Percentiles rank a stretch among this genome's conserved stretches.
Evolutionary conservation across 768 basidiomycete genomes (phyloP).

Genomic region (Boletus rubescentipes): DNA sequence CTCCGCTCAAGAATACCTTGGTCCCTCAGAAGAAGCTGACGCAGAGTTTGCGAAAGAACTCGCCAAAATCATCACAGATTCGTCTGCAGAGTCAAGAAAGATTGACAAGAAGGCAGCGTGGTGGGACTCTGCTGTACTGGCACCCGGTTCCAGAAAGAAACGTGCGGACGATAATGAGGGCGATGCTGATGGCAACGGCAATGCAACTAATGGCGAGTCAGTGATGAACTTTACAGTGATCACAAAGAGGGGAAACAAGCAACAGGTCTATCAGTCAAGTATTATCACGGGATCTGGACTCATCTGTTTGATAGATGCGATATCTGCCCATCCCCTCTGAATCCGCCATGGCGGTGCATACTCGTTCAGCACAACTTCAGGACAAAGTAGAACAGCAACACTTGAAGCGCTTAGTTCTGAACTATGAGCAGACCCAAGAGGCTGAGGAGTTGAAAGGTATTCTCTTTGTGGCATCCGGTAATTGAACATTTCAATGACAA

Average conservation of each 20-base stretch:
- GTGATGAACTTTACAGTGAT: constrained; percentile 93
- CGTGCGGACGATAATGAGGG: constrained; percentile 59
- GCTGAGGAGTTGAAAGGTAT: constrained; percentile 77
- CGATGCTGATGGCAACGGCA: constrained; percentile 42
- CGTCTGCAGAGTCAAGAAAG: constrained; percentile 76
- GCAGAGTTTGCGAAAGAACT: constrained; percentile 95
- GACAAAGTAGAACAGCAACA: constrained; percentile 97
- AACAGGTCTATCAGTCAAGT: constrained; percentile 55
- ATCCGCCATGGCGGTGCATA: constrained; percentile 88
- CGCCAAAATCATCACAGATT: constrained; percentile 91
- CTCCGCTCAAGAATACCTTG: constrained; percentile 69
- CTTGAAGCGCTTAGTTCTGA: constrained; percentile 89
- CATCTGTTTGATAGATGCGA: constrained; percentile 54
- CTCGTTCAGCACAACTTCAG: constrained; percentile 86
- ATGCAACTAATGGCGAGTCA: constrained; percentile 26
- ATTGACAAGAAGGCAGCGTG: constrained; percentile 88
- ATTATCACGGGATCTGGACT: constrained; percentile 9
- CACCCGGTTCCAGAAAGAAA: constrained; percentile 64
- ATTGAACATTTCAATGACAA: not conserved
- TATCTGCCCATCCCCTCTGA: constrained; percentile 85
- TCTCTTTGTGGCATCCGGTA: not conserved
- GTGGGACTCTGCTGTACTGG: constrained; percentile 86
- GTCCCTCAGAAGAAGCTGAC: constrained; percentile 86
- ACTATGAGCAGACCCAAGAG: constrained; percentile 89
- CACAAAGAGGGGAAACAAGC: constrained; percentile 91